A percentile compares a stretch with the other conserved stretches of the same genome.
phyloP scores from a whole-genome alignment of 345 rosid species.

The Excoecaria agallocha region DNA sequence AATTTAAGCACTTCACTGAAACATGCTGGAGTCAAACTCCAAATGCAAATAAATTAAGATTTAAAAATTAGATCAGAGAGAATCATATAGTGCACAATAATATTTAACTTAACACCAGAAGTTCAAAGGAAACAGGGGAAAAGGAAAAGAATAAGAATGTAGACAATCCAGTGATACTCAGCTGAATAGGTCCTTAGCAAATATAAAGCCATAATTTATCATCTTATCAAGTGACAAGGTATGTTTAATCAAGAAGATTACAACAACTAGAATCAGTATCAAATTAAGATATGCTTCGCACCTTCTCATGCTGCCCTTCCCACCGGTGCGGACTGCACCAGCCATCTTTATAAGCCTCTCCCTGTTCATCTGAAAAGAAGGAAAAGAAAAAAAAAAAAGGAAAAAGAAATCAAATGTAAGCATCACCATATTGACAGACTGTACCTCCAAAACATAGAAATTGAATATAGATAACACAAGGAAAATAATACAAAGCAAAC shows the following conservation, averaged over 20 bases:
- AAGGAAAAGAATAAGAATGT: not conserved
- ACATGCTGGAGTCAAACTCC: not conserved
- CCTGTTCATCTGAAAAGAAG: slow-evolving; percentile 58
- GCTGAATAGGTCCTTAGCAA: not conserved
- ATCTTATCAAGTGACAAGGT: not conserved
- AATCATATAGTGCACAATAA: not conserved
- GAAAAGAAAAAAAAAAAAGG: not conserved
- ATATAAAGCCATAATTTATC: not conserved
- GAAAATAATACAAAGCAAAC: too few relatives aligned
- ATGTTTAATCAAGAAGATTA: not conserved
- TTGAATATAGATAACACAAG: too few relatives aligned
- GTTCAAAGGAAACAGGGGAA: not conserved
- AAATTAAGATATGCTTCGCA: slow-evolving; percentile 9
- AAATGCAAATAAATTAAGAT: not conserved
- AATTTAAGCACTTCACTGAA: not conserved
- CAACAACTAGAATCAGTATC: not conserved
- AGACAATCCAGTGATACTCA: not conserved
- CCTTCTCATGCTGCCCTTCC: slow-evolving; percentile 96
- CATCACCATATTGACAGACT: not conserved
- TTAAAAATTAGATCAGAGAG: not conserved
- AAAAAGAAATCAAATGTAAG: not conserved
- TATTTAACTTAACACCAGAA: not conserved
- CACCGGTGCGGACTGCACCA: slow-evolving; percentile 93
- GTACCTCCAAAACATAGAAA: too few relatives aligned
- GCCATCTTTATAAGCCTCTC: slow-evolving; percentile 97